A percentile compares a stretch with the other conserved stretches of the same genome.
phyloP scores from a whole-genome alignment of 108 stramenopile species.

The Mediolabrus comicus region DNA sequence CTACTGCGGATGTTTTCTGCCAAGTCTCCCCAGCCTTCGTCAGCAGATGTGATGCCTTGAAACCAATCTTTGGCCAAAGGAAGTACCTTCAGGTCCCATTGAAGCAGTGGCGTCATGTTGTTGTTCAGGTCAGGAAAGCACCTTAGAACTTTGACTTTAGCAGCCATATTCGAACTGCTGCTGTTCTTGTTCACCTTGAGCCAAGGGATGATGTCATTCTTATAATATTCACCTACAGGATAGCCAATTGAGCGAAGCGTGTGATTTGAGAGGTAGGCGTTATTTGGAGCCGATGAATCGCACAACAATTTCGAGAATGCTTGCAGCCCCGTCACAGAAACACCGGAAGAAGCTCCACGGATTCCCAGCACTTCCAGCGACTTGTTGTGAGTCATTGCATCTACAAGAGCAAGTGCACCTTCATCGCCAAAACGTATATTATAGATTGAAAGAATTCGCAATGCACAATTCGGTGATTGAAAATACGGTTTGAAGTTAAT shows the following conservation, averaged over 20 bases:
- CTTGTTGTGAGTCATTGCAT: not conserved
- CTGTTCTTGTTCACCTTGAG: not conserved
- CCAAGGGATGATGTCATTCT: not conserved
- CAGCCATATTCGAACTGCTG: not conserved
- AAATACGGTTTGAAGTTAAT: not conserved
- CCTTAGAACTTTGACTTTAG: not conserved
- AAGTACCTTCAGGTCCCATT: not conserved
- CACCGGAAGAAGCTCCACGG: not conserved
- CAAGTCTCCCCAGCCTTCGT: no score
- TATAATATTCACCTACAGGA: not conserved
- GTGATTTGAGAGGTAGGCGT: not conserved
- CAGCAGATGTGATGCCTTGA: not conserved
- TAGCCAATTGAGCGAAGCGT: not conserved
- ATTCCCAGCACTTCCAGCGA: not conserved
- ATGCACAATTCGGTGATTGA: not conserved
- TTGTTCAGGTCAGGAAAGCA: not conserved
- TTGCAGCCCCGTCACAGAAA: not conserved
- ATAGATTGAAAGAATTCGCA: not conserved
- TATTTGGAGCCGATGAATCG: not conserved
- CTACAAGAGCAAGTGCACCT: not conserved
- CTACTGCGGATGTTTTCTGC: no score
- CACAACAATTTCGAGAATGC: not conserved
- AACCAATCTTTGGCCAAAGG: not conserved
- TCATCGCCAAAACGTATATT: not conserved
- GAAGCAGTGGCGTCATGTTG: not conserved